Conservation (phyloP, 805 yeast genomes). For the Yamadazyma philogaea region DNA sequence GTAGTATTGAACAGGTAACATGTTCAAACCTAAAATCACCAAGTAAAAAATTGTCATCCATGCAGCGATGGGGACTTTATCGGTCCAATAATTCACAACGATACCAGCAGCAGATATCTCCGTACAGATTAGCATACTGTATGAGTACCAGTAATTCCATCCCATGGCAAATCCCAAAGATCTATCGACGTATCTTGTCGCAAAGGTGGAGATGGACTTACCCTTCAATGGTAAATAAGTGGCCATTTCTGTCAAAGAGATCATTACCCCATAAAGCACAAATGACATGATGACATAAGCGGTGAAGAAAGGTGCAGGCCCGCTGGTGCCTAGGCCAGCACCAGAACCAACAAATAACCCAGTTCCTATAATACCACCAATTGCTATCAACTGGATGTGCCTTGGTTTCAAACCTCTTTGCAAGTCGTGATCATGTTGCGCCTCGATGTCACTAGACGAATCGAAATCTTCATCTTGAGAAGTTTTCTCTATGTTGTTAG, state of each 20-base stretch:
- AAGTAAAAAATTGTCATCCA: conserved; percentile 37
- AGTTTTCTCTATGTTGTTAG: conserved; percentile 9
- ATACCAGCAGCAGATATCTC: conserved; percentile 38
- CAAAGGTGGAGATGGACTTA: conserved; percentile 11
- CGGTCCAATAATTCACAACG: conserved; percentile 36
- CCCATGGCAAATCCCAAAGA: conserved; percentile 18
- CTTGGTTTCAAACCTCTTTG: conserved; percentile 36
- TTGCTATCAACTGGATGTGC: conserved; percentile 73
- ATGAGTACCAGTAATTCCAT: conserved; percentile 44
- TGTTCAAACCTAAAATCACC: conserved; percentile 24
- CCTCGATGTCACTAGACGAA: conserved; percentile 4
- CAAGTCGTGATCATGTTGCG: conserved; percentile 6
- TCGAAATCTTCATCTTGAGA: conserved; percentile 8
- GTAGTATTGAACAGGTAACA: conserved; percentile 28
- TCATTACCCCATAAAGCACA: conserved; percentile 14
- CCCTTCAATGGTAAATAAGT: conserved; percentile 16
- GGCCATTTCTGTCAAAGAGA: conserved; percentile 15
- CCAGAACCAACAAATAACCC: conserved; percentile 50
- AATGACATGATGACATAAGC: conserved; percentile 29
- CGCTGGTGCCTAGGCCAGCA: conserved; percentile 29
- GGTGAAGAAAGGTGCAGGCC: conserved; percentile 35
- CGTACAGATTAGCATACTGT: conserved; percentile 32
- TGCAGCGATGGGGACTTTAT: conserved; percentile 31
- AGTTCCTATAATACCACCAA: conserved; percentile 86
- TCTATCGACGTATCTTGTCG: conserved; percentile 14